Evolutionary conservation across 2,329 filamentous ascomycete species (phyloP), one percentile per base, ranked within the genome.

Genomic region (Clarireedia hainanense): DNA sequence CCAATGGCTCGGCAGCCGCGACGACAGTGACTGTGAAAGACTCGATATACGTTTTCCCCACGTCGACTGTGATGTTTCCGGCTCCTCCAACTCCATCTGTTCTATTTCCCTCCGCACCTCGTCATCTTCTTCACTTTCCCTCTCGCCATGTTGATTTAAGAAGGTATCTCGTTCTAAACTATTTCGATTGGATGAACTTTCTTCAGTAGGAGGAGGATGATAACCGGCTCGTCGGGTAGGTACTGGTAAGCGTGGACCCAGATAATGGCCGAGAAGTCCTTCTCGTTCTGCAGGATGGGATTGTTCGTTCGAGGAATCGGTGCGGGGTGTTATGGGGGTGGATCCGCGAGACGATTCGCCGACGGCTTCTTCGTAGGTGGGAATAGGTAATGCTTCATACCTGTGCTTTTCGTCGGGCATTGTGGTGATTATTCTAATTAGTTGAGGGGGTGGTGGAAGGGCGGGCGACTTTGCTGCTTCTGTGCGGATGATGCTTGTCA

Each of bases 41-140:
- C 61, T 68, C 2, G 64, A 68, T 57, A 72, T 68, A 7, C 70
- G 65, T 58, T 72, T 72, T 47, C 65, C 67, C 67, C 68, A 70
- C 6, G 62, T 46, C 4, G 63, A 65, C 50, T 66, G 63, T 47
- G 54, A 37, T 79, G 63, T 69, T 72, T 77, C 64, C 27, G 83
- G 82, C 63, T 95, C 90, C 65, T 90, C 81, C 43, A 95, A 82
- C 63, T 95, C 90, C 79, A 95, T 84, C 78, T 96, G 88, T 68
- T 95, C 83, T 75, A 97, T 86, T 72, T 94, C 89, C 62, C 86
- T 80, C 60, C 89, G 84, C 64, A 94, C 79, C 60, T 84, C 82
- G 34, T 81, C 82, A 50, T 76, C 75, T 61, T 88, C 79, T 34
- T 71, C 69, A 49, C 47, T 57, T 34, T 39, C 34, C 26, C 55